phyloP scores from a whole-genome alignment of 257 asterid genomes.

The Craterostigma plantagineum region DNA sequence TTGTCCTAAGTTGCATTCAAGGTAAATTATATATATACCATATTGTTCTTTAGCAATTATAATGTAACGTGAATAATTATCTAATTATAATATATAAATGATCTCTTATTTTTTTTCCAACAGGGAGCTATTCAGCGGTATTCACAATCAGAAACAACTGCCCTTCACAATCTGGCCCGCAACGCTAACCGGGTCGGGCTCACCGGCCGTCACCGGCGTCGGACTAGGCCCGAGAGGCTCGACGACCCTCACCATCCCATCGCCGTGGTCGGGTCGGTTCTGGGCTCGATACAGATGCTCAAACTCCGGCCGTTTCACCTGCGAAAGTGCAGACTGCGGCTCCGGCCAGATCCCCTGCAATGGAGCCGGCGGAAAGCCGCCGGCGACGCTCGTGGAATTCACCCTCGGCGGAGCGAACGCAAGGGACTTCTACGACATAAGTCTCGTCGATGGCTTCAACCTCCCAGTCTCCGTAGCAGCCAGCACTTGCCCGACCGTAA shows the following conservation, averaged over 20 bases:
- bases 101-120: too few relatives aligned
- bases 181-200: constrained; percentile 18
- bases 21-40: too few relatives aligned
- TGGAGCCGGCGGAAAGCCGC: constrained; percentile 23
- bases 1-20: too few relatives aligned
- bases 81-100: too few relatives aligned
- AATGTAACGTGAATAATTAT: too few relatives aligned
- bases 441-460: constrained; percentile 41
- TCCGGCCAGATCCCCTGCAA: constrained; percentile 20
- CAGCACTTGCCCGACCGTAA: constrained; percentile 8
- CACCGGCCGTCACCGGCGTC: constrained; percentile 18
- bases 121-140: constrained; percentile 17
- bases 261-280: constrained; percentile 37
- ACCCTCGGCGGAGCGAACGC: constrained; percentile 13
- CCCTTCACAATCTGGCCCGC: constrained; percentile 38
- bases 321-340: constrained; percentile 27
- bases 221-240: constrained; percentile 15
- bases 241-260: constrained; percentile 1
- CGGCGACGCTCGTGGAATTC: constrained; percentile 21
- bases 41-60: too few relatives aligned
- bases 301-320: constrained; percentile 11
- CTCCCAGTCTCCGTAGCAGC: constrained; percentile 14
- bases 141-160: constrained; percentile 30
- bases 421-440: constrained; percentile 27
- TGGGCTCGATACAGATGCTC: constrained; percentile 37